Evolutionary conservation across 1,284 basidiomycete species (phyloP), one percentile per base, ranked within the genome.

Genomic region (Rhodotorula mucilaginosa): DNA sequence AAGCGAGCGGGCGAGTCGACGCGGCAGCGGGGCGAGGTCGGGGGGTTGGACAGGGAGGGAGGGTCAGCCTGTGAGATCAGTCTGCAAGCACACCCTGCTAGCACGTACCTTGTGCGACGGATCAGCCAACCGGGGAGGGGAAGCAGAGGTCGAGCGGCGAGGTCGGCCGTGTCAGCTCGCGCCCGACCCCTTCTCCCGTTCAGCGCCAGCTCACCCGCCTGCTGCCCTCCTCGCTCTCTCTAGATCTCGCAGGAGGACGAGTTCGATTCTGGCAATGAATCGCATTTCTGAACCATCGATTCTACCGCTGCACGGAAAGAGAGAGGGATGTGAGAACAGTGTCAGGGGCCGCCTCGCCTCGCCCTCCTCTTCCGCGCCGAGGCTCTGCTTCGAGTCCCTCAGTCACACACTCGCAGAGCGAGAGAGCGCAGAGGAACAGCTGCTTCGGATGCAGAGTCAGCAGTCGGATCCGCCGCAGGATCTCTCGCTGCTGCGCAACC

Each of bases 401-500:
- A 44, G 10, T 44, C 39, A 44, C 39, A 44, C 39, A 44, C 39
- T 44, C 39, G 39, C 39, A 44, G 12, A 44, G 39, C 39, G 39
- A 44, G 39, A 39, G 10, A 39, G 18, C 5, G 34, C n/a, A 26
- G 29, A 18, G 21, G 54, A n/a, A 56, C 54, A 56, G 54, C n/a
- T 56, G 39, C 39, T 12, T 44, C 39, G 10, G 10, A 26, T 44
- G 44, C 58, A 59, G 39, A 44, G 39, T 12, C 18, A 59, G 34
- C 15, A 44, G 39, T 15, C 34, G 19, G 21, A 57, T 16, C 34
- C 29, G 47, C 46, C 58, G 16, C 31, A 52, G 29, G 70, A 71
- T 51, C 67, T 72, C 56, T 57, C 57, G 29, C 52, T 65, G 31
- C 47, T 72, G 19, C 60, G 70, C 51, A 60, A 61, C 34, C 67